phyloP scores from a whole-genome alignment of 805 yeast species.

The Spathaspora sp. region DNA sequence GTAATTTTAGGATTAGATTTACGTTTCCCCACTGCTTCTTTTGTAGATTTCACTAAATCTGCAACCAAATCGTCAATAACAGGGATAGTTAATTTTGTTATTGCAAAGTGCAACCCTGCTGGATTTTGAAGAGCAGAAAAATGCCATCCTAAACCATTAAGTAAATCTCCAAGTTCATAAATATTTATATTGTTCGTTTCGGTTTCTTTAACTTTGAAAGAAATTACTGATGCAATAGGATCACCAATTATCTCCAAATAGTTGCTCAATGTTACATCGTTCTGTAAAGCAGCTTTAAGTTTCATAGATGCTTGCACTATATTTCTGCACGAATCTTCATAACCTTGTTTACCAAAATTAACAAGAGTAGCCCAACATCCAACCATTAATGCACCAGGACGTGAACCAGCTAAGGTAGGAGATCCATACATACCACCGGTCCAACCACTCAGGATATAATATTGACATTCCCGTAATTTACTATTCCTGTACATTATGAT shows the following conservation, averaged over 20 bases:
- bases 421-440: slow-evolving; percentile 94
- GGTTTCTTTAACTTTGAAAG: slow-evolving; percentile 54
- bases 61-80: slow-evolving; percentile 57
- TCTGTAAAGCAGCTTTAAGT: slow-evolving; percentile 47
- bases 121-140: slow-evolving; percentile 84
- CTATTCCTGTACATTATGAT: slow-evolving; percentile 80
- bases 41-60: slow-evolving; percentile 46
- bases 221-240: slow-evolving; percentile 77
- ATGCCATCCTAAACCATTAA: slow-evolving; percentile 81
- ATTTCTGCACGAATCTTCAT: slow-evolving; percentile 57
- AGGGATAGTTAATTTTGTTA: slow-evolving; percentile 66
- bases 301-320: slow-evolving; percentile 65
- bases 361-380: slow-evolving; percentile 97
- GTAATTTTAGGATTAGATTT: slow-evolving; percentile 15
- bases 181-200: slow-evolving; percentile 48
- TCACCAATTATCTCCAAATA: slow-evolving; percentile 76
- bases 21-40: slow-evolving; percentile 26
- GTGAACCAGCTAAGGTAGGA: slow-evolving; percentile 93
- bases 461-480: slow-evolving; percentile 72
- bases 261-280: slow-evolving; percentile 40
- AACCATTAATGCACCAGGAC: slow-evolving; percentile 97
- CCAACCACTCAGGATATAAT: slow-evolving; percentile 83
- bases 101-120: slow-evolving; percentile 86
- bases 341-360: slow-evolving; percentile 81
- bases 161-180: slow-evolving; percentile 72